Percentiles rank a stretch among this genome's conserved stretches.
These are phyloP conservation scores for Streptanthus diversifolius DNA, from an alignment of 345 rosid species.

Conservation along the genomic window DNA sequence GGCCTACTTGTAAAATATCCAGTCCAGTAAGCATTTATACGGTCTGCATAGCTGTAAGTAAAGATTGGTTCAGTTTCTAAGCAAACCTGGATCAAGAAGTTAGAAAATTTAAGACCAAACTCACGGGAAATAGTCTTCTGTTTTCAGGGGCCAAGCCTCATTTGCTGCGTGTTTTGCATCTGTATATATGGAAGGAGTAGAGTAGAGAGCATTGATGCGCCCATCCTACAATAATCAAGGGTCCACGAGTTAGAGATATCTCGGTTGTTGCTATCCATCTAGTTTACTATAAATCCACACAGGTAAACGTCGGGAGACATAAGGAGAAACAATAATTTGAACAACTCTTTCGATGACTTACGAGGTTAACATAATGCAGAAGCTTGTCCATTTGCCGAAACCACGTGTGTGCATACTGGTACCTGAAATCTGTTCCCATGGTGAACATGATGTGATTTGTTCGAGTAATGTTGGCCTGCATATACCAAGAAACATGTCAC, in stretches of 20 bases:
- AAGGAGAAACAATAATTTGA: neutral
- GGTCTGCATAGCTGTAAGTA: slow-evolving; percentile 84
- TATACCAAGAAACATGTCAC: slow-evolving; percentile 14
- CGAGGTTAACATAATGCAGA: slow-evolving; percentile 93
- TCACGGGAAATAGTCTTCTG: slow-evolving; percentile 93
- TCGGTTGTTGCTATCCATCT: neutral
- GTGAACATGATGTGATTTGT: slow-evolving; percentile 91
- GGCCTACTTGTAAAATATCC: slow-evolving; percentile 95
- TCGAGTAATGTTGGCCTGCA: slow-evolving; percentile 89
- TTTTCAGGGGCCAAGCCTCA: slow-evolving; percentile 81
- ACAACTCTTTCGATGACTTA: slow-evolving; percentile 32
- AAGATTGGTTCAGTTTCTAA: slow-evolving; percentile 28
- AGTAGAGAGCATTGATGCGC: slow-evolving; percentile 90
- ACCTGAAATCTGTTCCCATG: slow-evolving; percentile 98
- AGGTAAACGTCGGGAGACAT: slow-evolving; percentile 2
- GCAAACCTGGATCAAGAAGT: neutral
- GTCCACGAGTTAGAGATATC: slow-evolving; percentile 10
- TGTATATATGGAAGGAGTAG: slow-evolving; percentile 94
- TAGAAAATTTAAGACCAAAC: slow-evolving; percentile 31
- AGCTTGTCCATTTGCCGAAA: slow-evolving; percentile 91
- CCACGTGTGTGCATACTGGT: slow-evolving; percentile 94
- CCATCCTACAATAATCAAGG: slow-evolving; percentile 64
- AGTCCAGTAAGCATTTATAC: slow-evolving; percentile 91
- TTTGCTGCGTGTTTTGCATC: slow-evolving; percentile 84
- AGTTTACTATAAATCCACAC: neutral